Conservation (phyloP, 2,329 filamentous ascomycete genomes). For the Aureobasidium melanogenum region DNA sequence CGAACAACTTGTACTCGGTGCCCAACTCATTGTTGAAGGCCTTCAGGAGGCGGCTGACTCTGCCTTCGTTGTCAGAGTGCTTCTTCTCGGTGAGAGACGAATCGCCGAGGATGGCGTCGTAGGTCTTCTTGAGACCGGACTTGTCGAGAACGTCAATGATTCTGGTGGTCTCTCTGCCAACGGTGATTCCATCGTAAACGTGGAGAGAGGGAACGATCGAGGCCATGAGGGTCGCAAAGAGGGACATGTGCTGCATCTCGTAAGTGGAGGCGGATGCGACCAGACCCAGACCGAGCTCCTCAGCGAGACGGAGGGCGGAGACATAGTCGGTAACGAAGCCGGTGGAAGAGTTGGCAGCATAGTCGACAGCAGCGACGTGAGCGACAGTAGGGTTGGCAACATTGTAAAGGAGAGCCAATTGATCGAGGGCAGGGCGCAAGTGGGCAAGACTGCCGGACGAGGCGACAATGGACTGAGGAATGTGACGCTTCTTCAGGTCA, state of each 20-base stretch:
- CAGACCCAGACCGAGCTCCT: slow-evolving; percentile 82
- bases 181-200: slow-evolving; percentile 77
- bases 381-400: slow-evolving; percentile 89
- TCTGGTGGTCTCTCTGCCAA: slow-evolving; percentile 72
- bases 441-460: slow-evolving; percentile 74
- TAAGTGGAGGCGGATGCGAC: slow-evolving; percentile 79
- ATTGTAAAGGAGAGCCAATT: slow-evolving; percentile 82
- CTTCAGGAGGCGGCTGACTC: slow-evolving; percentile 59
- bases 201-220: slow-evolving; percentile 74
- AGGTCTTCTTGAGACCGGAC: slow-evolving; percentile 58
- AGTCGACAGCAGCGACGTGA: slow-evolving; percentile 87
- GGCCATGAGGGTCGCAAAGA: slow-evolving; percentile 77
- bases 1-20: slow-evolving; percentile 85
- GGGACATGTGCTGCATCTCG: slow-evolving; percentile 89
- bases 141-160: slow-evolving; percentile 76
- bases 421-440: slow-evolving; percentile 76
- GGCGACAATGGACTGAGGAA: slow-evolving; percentile 84
- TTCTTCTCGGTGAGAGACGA: slow-evolving; percentile 57
- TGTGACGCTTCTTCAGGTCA: slow-evolving; percentile 78
- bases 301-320: slow-evolving; percentile 67
- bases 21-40: slow-evolving; percentile 85
- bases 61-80: slow-evolving; percentile 61
- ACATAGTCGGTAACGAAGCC: slow-evolving; percentile 84
- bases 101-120: slow-evolving; percentile 56
- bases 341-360: slow-evolving; percentile 53